Conservation (phyloP, 2,329 filamentous ascomycete genomes). For the Beauveria medogensis region DNA sequence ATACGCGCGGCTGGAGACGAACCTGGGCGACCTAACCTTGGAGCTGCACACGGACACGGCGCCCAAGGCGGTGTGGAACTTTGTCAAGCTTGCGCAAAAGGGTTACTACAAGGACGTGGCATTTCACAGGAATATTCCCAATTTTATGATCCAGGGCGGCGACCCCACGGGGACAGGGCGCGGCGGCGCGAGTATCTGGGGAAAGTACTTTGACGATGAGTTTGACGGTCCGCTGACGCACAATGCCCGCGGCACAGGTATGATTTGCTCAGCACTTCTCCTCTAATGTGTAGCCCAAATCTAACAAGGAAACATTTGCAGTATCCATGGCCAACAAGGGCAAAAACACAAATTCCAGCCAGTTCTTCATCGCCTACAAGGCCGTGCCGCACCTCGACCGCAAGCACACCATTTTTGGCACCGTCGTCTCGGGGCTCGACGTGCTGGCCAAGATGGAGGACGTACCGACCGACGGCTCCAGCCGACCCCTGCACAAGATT, state of each 20-base stretch:
- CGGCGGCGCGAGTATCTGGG: conserved; percentile 88
- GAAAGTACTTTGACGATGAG: conserved; percentile 89
- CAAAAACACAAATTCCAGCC: conserved; percentile 91
- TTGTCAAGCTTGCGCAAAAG: conserved; percentile 76
- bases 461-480: conserved; percentile 64
- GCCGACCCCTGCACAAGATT: conserved; percentile 70
- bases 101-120: conserved; percentile 79
- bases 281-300: neutral
- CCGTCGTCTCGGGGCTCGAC: conserved; percentile 68
- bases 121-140: conserved; percentile 90
- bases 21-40: conserved; percentile 73
- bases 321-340: conserved; percentile 95
- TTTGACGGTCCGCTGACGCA: conserved; percentile 86
- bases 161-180: conserved; percentile 88
- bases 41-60: conserved; percentile 88
- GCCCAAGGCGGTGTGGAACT: conserved; percentile 95
- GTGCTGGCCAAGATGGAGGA: conserved; percentile 70
- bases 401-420: conserved; percentile 96
- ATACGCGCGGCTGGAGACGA: conserved; percentile 85
- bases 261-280: conserved; percentile 25
- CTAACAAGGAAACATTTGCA: neutral
- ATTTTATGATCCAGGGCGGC: conserved; percentile 97
- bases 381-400: conserved; percentile 77
- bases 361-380: conserved; percentile 92
- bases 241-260: conserved; percentile 59